These are phyloP conservation scores for Tetracladium maxilliforme DNA, from an alignment of 2,329 filamentous ascomycete species.

Conservation along the genomic window DNA sequence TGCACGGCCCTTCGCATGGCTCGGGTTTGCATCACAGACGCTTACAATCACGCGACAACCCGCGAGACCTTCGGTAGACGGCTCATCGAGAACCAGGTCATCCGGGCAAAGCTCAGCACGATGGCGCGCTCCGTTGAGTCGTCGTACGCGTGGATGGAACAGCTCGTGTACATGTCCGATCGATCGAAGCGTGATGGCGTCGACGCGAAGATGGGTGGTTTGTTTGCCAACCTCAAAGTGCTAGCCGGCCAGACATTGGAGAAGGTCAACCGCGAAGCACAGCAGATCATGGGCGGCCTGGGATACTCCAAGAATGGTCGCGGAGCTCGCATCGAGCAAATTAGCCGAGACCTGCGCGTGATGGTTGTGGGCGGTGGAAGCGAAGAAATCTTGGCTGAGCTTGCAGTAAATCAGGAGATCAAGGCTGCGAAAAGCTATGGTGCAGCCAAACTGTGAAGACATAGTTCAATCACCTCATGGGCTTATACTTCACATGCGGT, in stretches of 20 bases:
- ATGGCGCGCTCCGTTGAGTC: slow-evolving; percentile 44
- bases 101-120: slow-evolving; percentile 42
- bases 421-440: too few species aligned
- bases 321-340: slow-evolving; percentile 29
- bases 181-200: slow-evolving; percentile 9
- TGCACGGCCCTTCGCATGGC: slow-evolving; percentile 41
- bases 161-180: slow-evolving; percentile 39
- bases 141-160: slow-evolving; percentile 46
- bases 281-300: slow-evolving; percentile 37
- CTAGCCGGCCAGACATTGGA: slow-evolving; percentile 35
- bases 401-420: slow-evolving; percentile 13
- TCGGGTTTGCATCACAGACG: slow-evolving; percentile 36
- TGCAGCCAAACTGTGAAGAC: too few species aligned
- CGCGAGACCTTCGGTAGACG: slow-evolving; percentile 43
- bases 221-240: slow-evolving; percentile 35
- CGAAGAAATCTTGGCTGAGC: slow-evolving; percentile 15
- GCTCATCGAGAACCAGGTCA: slow-evolving; percentile 41
- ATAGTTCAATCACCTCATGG: too few species aligned
- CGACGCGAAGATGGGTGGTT: slow-evolving; percentile 28
- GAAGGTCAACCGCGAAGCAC: slow-evolving; percentile 35
- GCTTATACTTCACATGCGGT: too few species aligned
- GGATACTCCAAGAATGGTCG: slow-evolving; percentile 31
- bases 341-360: slow-evolving; percentile 34
- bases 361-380: slow-evolving; percentile 19
- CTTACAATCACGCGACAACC: slow-evolving; percentile 32